A percentile compares a stretch with the other conserved stretches of the same genome.
Evolutionary conservation across 2,329 filamentous ascomycete species (phyloP).

Genomic region (Rugonectria rugulosa): DNA sequence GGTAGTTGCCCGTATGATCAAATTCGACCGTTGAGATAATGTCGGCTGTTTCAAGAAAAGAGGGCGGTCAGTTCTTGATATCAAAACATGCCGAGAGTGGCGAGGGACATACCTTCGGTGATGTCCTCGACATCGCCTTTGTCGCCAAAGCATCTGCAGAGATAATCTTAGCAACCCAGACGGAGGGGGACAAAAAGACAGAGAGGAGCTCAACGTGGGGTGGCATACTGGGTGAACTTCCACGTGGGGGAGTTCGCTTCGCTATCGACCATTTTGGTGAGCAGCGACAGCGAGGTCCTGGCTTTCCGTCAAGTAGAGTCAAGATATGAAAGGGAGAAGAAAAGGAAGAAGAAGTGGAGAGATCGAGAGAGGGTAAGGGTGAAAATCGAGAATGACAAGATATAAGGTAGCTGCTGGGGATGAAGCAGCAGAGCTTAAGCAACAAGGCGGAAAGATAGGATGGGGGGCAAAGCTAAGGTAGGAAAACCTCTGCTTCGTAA

Average conservation of each 20-base stretch:
- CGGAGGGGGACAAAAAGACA: constrained; percentile 1
- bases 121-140: constrained; percentile 99
- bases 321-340: constrained; percentile 32
- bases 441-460: constrained; percentile 26
- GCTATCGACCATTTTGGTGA: constrained; percentile 90
- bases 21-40: constrained; percentile 94
- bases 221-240: constrained; percentile 98
- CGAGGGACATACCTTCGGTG: constrained; percentile 77
- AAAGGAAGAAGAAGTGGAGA: constrained; percentile 24
- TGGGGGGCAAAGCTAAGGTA: constrained; percentile 29
- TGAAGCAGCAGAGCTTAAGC: constrained; percentile 23
- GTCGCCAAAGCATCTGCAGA: constrained; percentile 92
- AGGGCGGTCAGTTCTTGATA: constrained; percentile 27
- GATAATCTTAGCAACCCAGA: constrained; percentile 31
- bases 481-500: constrained; percentile 32
- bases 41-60: constrained; percentile 66
- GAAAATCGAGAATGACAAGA: constrained; percentile 16
- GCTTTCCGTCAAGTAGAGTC: constrained; percentile 33
- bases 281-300: constrained; percentile 42
- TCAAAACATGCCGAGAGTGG: constrained; percentile 19
- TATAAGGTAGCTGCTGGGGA: constrained; percentile 21
- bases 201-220: constrained; percentile 4
- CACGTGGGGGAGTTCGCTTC: constrained; percentile 94
- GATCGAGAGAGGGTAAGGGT: constrained; percentile 30
- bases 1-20: constrained; percentile 88